phyloP scores from a whole-genome alignment of 2,329 filamentous ascomycete species.

The Atkinsonella texensis region DNA sequence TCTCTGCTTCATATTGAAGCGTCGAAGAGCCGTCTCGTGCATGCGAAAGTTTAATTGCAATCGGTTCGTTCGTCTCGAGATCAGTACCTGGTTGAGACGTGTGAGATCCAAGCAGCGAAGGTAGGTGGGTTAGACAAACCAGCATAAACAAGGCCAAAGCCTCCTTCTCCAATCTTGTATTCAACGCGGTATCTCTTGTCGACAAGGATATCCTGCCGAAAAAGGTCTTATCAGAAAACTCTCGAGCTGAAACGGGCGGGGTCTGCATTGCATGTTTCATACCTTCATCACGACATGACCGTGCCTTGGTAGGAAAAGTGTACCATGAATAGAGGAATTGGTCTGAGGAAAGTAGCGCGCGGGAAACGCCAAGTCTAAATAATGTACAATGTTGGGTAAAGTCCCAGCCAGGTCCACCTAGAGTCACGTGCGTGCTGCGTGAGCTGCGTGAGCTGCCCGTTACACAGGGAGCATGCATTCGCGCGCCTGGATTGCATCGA shows the following conservation, averaged over 20 bases:
- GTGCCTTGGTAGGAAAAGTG: neutral
- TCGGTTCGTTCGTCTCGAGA: slow-evolving; percentile 98
- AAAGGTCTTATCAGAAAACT: neutral
- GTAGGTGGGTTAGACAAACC: neutral
- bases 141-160: slow-evolving; percentile 3
- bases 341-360: neutral
- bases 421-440: too few relatives aligned
- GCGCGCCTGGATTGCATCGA: neutral
- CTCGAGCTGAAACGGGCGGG: too few relatives aligned
- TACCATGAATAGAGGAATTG: neutral
- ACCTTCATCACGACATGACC: slow-evolving; percentile 1
- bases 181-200: neutral
- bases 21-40: slow-evolving; percentile 99
- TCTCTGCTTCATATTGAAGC: slow-evolving; percentile 94
- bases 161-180: slow-evolving; percentile 2
- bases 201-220: neutral
- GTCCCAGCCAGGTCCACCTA: too few relatives aligned
- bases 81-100: slow-evolving; percentile 64
- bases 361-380: too few relatives aligned
- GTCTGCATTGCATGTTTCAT: neutral
- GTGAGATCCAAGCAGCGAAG: neutral
- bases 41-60: slow-evolving; percentile 98
- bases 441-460: neutral
- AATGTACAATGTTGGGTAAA: too few relatives aligned
- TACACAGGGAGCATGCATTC: neutral